Percentiles rank a stretch among this genome's conserved stretches.
These are phyloP conservation scores for Nicotiana otophora DNA, from an alignment of 257 asterid genomes.

Conservation along the genomic window DNA sequence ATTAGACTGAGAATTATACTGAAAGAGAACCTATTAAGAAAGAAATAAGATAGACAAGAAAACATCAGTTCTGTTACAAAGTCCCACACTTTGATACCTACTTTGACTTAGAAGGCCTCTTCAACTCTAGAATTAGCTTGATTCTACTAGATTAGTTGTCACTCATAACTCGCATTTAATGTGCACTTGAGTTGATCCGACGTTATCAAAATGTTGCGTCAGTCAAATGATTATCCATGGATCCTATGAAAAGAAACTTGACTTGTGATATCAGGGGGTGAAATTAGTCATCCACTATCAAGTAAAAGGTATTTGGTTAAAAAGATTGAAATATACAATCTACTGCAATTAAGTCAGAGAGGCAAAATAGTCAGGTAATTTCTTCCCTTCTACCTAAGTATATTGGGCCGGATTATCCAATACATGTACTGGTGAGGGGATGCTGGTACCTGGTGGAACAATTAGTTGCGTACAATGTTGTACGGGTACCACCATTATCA, in stretches of 20 bases:
- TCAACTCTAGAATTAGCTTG: too few relatives aligned
- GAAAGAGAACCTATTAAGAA: too few relatives aligned
- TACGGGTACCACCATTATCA: neutral
- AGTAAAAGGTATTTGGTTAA: neutral
- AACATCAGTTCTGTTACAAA: too few relatives aligned
- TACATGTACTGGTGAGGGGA: neutral
- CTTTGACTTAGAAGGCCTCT: too few relatives aligned
- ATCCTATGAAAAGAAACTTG: neutral
- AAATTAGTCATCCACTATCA: neutral
- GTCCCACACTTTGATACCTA: too few relatives aligned
- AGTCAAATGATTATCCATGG: neutral
- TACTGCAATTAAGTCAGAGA: neutral
- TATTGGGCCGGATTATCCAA: neutral
- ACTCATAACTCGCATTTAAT: neutral
- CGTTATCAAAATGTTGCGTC: neutral
- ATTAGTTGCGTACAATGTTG: neutral
- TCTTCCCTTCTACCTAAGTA: neutral
- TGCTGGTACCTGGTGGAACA: neutral
- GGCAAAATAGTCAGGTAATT: neutral
- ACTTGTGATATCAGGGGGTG: neutral
- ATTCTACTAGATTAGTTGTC: neutral
- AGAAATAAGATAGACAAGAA: too few relatives aligned
- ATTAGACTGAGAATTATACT: too few relatives aligned
- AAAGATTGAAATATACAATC: neutral
- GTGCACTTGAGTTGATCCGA: neutral